Evolutionary conservation across 2,329 filamentous ascomycete genomes (phyloP).

Genomic region (Aspergillus chevalieri): DNA sequence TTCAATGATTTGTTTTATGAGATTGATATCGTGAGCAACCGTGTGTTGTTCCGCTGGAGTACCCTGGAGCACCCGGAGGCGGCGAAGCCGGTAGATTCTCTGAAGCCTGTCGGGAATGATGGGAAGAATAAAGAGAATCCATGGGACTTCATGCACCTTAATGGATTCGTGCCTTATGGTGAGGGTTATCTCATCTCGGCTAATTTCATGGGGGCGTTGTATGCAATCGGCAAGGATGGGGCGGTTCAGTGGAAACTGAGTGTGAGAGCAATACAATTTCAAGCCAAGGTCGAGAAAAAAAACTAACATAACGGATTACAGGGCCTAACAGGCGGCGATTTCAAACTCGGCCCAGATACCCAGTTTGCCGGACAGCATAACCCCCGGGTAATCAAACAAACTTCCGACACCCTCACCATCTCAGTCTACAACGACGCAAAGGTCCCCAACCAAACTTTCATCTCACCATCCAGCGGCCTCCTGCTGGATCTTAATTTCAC

Average conservation of each 20-base stretch:
- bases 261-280: slow-evolving; percentile 5
- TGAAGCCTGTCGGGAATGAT: slow-evolving; percentile 7
- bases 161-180: slow-evolving; percentile 17
- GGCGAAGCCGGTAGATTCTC: slow-evolving; percentile 12
- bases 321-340: slow-evolving; percentile 21
- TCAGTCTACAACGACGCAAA: slow-evolving; percentile 26
- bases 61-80: slow-evolving; percentile 16
- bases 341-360: slow-evolving; percentile 10
- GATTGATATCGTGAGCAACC: slow-evolving; percentile 20
- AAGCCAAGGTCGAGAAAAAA: slow-evolving; percentile 1
- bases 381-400: slow-evolving; percentile 24
- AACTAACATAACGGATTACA: background rate
- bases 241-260: slow-evolving; percentile 21
- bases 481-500: slow-evolving; percentile 15
- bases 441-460: slow-evolving; percentile 7
- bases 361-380: slow-evolving; percentile 27
- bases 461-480: slow-evolving; percentile 16
- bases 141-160: slow-evolving; percentile 19
- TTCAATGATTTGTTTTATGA: slow-evolving; percentile 22
- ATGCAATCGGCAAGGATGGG: slow-evolving; percentile 18
- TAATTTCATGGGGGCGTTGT: slow-evolving; percentile 17
- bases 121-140: slow-evolving; percentile 12
- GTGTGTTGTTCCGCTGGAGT: slow-evolving; percentile 21
- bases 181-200: slow-evolving; percentile 17
- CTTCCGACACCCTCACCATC: slow-evolving; percentile 20